Evolutionary conservation across 495 filamentous ascomycete species (phyloP).

Genomic region (Pyrenopolyporus hunteri): DNA sequence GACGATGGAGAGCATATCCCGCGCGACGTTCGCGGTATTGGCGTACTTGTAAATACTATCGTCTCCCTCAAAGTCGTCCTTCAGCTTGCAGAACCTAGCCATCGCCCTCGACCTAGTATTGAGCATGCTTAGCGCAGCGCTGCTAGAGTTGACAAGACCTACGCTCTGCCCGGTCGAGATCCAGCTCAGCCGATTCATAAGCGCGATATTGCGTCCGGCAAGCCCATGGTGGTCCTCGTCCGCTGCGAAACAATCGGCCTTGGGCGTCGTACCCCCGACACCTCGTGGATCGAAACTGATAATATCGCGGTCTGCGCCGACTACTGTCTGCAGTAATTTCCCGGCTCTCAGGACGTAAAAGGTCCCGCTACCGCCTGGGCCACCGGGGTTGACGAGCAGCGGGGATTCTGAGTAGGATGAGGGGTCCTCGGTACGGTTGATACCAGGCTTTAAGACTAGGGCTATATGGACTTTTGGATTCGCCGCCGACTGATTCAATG

Average conservation of each 20-base stretch:
- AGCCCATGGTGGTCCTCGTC: conserved; percentile 18
- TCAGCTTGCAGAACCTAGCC: conserved; percentile 45
- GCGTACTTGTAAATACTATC: conserved; percentile 43
- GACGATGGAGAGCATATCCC: conserved; percentile 44
- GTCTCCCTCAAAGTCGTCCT: conserved; percentile 39
- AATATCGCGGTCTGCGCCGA: conserved; percentile 44
- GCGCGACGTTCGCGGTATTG: conserved; percentile 37
- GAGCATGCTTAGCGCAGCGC: conserved; percentile 41
- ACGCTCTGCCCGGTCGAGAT: conserved; percentile 18
- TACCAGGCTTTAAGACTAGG: conserved; percentile 57
- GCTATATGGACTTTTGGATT: conserved; percentile 56
- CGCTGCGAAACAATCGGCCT: conserved; percentile 42
- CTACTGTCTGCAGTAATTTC: conserved; percentile 49
- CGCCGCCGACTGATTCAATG: conserved; percentile 42
- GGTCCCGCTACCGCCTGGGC: conserved; percentile 59
- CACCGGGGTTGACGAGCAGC: conserved; percentile 48
- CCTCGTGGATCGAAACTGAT: conserved; percentile 49
- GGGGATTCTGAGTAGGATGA: conserved; percentile 30
- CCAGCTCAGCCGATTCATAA: conserved; percentile 36
- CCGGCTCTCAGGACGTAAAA: conserved; percentile 46
- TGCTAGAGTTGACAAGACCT: conserved; percentile 48
- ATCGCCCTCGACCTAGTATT: conserved; percentile 39
- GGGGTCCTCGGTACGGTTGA: conserved; percentile 56
- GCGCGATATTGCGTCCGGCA: conserved; percentile 36
- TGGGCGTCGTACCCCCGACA: conserved; percentile 42